Evolutionary conservation across 257 asterid species (phyloP).

Genomic region (Forsythia viridissima): DNA sequence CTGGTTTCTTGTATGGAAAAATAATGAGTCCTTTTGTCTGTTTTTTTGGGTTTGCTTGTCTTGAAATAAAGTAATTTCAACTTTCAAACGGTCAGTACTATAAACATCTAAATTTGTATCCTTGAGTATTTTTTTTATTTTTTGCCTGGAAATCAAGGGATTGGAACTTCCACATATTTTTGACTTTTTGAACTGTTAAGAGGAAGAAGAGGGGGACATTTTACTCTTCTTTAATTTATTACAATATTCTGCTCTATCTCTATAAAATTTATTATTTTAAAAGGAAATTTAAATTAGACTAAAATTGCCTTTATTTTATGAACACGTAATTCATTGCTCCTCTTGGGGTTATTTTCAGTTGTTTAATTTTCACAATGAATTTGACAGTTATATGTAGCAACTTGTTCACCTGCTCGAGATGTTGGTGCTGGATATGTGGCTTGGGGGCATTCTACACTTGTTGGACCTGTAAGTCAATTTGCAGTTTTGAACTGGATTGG

Average conservation of each 20-base stretch:
- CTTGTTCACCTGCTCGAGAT: constrained; percentile 97
- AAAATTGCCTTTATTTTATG: not conserved
- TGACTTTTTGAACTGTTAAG: not conserved
- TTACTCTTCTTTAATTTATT: not conserved
- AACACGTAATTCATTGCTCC: not conserved
- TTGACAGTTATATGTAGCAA: constrained; percentile 80
- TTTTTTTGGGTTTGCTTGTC: not conserved
- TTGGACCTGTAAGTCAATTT: constrained; percentile 78
- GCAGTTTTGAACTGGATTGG: not conserved
- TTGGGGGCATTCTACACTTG: constrained; percentile 95
- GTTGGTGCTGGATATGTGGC: constrained; percentile 78
- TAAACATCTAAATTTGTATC: not conserved
- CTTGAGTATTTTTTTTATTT: not conserved
- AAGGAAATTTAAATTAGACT: not conserved
- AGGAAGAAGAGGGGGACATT: not conserved
- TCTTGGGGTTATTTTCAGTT: constrained; percentile 2
- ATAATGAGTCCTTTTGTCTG: not conserved
- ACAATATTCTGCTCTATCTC: not conserved
- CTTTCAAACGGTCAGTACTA: not conserved
- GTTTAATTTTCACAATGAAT: constrained; percentile 20
- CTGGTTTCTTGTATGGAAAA: not conserved
- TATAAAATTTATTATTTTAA: no score
- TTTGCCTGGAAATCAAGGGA: not conserved
- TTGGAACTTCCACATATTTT: not conserved
- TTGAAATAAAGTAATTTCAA: not conserved